Base-by-base conservation (phyloP, 371 early-diverging fungal species). In the Circinella umbellata region DNA sequence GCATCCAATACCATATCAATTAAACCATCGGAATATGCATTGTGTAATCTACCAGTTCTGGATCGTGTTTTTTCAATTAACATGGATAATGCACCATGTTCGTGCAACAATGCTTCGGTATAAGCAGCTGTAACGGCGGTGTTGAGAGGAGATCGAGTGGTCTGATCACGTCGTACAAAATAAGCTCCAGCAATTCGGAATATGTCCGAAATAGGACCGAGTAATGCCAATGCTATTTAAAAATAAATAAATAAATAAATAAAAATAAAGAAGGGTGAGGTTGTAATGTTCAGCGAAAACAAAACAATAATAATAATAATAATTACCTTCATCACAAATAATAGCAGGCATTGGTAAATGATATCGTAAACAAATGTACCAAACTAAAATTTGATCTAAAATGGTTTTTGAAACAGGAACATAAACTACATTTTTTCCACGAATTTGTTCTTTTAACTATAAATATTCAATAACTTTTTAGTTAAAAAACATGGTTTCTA, bases 121-220 rank as follows among this genome's bases (percentile, higher is more conserved):
- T 82, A 85, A 0, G 85, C 82, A 11, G 82, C 77, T 2, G 82
- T 72, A 1, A 85, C 80, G 3, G 85, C 79, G 0, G 80, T 78
- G 37, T 76, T 82, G 9, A 85, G 55, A 11, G 85, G 85, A 0
- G 85, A 85, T 36, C 82, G 75, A 2, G 77, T 69, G 11, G 69
- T 57, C 4, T 69, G 76, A 62, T 85, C 80, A 36, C 82, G 76
- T 39, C 81, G 79, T 4, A 85, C 78, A 75, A 82, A 85, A 46
- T 75, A 81, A 7, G 82, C 80, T 36, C 85, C 85, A 11, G 80
- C 70, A 37, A 85, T 79, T 10, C 85, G 78, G n/a, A 85, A 66
- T 4, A 85, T 75, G 66, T 85, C 85, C 3, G 82, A 80, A 13
- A 85, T 74, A 7, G 85, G 85, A 36, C 85, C 85, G 4, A 82